Conservation (phyloP, 345 rosid species). For the Clausena lansium region DNA sequence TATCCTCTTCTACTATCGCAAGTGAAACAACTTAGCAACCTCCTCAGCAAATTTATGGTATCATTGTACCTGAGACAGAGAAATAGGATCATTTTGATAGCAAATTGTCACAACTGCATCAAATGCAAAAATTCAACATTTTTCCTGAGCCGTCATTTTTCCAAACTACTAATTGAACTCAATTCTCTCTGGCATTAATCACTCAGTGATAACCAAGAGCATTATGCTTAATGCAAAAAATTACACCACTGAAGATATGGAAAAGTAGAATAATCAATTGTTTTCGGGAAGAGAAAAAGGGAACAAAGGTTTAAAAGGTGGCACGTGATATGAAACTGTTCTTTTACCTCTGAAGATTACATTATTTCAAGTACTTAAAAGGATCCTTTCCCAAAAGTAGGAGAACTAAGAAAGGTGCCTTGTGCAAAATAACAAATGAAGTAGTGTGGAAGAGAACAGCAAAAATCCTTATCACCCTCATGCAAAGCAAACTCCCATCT, state of each 20-base stretch:
- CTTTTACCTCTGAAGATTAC: not conserved
- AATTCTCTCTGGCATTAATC: not conserved
- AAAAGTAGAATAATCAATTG: not conserved
- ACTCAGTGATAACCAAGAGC: constrained; percentile 1
- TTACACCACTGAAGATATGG: too few relatives aligned
- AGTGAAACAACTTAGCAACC: constrained; percentile 52
- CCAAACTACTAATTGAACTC: not conserved
- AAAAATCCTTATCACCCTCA: too few relatives aligned
- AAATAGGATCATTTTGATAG: constrained; percentile 15
- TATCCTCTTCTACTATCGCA: constrained; percentile 87
- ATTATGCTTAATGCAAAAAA: not conserved
- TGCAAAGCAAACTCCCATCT: too few relatives aligned
- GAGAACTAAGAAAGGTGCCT: not conserved
- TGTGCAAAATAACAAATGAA: not conserved
- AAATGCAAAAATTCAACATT: not conserved
- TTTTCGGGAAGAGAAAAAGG: not conserved
- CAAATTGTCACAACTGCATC: not conserved
- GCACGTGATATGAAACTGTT: not conserved
- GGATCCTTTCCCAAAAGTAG: not conserved
- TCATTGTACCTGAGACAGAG: constrained; percentile 56
- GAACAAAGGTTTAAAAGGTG: not conserved
- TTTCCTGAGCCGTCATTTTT: not conserved
- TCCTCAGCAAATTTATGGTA: constrained; percentile 55
- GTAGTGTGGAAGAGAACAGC: too few relatives aligned
- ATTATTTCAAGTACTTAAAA: not conserved